A percentile compares a stretch with the other conserved stretches of the same genome.
These are phyloP conservation scores for Peronospora farinosa DNA, from an alignment of 352 stramenopile genomes.

Conservation along the genomic window DNA sequence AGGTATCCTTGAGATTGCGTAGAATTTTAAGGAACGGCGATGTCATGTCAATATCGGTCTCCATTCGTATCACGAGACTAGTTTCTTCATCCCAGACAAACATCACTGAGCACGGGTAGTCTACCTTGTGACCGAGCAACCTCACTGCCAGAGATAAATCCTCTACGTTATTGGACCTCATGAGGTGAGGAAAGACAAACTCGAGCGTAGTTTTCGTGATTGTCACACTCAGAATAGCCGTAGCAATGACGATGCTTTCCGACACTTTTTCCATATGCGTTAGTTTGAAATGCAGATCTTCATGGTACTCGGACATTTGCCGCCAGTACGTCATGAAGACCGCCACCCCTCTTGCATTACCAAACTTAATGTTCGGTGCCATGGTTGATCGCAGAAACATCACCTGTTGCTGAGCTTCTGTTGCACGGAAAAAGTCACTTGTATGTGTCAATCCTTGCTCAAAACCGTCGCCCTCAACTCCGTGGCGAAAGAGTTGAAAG, in stretches of 20 bases:
- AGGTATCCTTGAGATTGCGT: constrained; percentile 21
- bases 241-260: constrained; percentile 26
- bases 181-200: constrained; percentile 32
- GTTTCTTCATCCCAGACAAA: constrained; percentile 38
- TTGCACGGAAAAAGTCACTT: constrained; percentile 17
- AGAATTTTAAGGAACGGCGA: constrained; percentile 24
- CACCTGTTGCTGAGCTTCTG: constrained; percentile 31
- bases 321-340: constrained; percentile 35
- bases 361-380: constrained; percentile 29
- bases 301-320: constrained; percentile 29
- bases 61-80: constrained; percentile 24
- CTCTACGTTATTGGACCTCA: constrained; percentile 27
- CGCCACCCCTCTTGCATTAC: constrained; percentile 24
- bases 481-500: constrained; percentile 30
- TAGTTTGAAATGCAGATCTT: constrained; percentile 34
- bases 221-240: constrained; percentile 21
- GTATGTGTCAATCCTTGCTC: constrained; percentile 8
- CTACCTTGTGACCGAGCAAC: constrained; percentile 25
- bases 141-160: constrained; percentile 29
- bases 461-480: constrained; percentile 11
- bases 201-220: constrained; percentile 32
- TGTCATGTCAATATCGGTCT: constrained; percentile 27
- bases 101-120: constrained; percentile 28
- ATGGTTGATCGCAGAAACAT: constrained; percentile 40
- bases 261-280: constrained; percentile 29